Percentiles rank a stretch among this genome's conserved stretches.
These are phyloP conservation scores for Nicotiana paniculata DNA, from an alignment of 257 asterid genomes.

Conservation along the genomic window DNA sequence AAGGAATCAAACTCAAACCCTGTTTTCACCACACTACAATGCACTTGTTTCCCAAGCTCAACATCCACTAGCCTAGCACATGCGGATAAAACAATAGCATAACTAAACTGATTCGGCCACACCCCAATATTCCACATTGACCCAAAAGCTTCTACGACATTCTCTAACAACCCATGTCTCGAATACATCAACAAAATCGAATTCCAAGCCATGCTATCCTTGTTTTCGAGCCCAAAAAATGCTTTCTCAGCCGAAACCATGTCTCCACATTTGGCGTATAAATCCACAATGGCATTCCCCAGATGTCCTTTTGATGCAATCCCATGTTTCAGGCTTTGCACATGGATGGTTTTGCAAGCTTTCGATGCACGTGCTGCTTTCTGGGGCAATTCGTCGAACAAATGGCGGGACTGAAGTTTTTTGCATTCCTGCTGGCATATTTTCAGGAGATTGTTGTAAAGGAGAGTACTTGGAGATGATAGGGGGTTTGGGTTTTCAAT, in stretches of 20 bases:
- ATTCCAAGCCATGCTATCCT: constrained; percentile 72
- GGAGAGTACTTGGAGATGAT: constrained; percentile 10
- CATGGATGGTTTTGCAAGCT: constrained; percentile 46
- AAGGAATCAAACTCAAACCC: constrained; percentile 53
- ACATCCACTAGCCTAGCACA: constrained; percentile 52
- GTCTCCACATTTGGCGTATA: constrained; percentile 78
- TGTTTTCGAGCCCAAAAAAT: constrained; percentile 39
- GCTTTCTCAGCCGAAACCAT: constrained; percentile 44
- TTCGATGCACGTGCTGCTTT: constrained; percentile 28
- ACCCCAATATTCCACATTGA: constrained; percentile 53
- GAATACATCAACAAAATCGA: constrained; percentile 71
- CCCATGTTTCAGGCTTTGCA: constrained; percentile 44
- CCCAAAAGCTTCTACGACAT: constrained; percentile 37
- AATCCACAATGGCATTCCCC: constrained; percentile 71
- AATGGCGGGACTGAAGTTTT: constrained; percentile 46
- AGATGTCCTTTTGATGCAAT: constrained; percentile 40
- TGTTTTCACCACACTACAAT: constrained; percentile 39
- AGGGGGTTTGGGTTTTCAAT: neutral
- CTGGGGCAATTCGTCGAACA: constrained; percentile 61
- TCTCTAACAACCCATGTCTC: constrained; percentile 35
- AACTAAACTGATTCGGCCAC: constrained; percentile 61
- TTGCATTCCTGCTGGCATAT: constrained; percentile 57
- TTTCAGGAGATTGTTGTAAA: constrained; percentile 23
- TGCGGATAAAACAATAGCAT: constrained; percentile 67
- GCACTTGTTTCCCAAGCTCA: constrained; percentile 55